phyloP scores from a whole-genome alignment of 768 basidiomycete species.

The Amanita muscaria region DNA sequence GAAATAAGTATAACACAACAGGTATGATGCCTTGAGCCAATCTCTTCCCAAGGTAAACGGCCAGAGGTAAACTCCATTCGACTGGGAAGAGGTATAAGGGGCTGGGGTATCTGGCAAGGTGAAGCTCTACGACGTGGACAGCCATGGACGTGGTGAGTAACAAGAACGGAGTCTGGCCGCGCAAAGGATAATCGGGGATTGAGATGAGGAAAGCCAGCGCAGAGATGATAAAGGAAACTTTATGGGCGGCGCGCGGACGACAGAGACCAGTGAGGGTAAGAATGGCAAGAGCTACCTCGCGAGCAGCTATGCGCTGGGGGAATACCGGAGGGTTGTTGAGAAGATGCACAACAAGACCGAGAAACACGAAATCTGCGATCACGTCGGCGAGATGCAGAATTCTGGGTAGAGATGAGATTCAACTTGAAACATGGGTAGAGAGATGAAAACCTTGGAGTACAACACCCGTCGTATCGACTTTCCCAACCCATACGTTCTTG shows the following conservation, averaged over 20 bases:
- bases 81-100: conserved; percentile 35
- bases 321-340: conserved; percentile 31
- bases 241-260: conserved; percentile 23
- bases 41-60: conserved; percentile 30
- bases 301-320: conserved; percentile 19
- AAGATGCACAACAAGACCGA: conserved; percentile 33
- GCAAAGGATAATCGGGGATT: conserved; percentile 35
- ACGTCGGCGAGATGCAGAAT: conserved; percentile 37
- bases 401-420: conserved; percentile 18
- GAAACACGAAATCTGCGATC: conserved; percentile 22
- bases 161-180: conserved; percentile 31
- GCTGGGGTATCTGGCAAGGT: conserved; percentile 35
- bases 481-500: background rate
- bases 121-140: conserved; percentile 36
- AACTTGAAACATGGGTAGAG: background rate
- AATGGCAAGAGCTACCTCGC: conserved; percentile 30
- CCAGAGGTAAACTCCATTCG: conserved; percentile 34
- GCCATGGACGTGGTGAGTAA: conserved; percentile 32
- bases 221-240: conserved; percentile 29
- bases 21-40: conserved; percentile 31
- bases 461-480: conserved; percentile 29
- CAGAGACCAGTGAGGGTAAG: conserved; percentile 30
- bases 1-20: conserved; percentile 38
- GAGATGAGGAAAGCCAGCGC: conserved; percentile 31
- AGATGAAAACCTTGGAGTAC: conserved; percentile 36